phyloP scores from a whole-genome alignment of 2,329 filamentous ascomycete genomes.

The Curvularia sp. region DNA sequence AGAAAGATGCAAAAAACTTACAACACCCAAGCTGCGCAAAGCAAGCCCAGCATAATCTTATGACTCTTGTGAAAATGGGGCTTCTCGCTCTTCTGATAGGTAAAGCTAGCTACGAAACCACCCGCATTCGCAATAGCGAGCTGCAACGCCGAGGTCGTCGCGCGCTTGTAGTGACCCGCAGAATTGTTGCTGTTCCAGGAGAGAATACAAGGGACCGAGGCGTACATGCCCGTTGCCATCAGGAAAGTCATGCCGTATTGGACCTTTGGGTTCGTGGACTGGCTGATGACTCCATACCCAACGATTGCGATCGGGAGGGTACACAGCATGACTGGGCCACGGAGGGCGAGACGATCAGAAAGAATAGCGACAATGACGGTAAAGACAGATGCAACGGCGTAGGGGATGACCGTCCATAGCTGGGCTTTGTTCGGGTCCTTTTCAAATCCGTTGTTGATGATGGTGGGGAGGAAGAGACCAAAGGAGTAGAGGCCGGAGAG shows the following conservation, averaged over 20 bases:
- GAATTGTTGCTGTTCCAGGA: slow-evolving; percentile 74
- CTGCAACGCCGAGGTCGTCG: slow-evolving; percentile 70
- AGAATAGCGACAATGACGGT: slow-evolving; percentile 62
- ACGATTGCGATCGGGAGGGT: slow-evolving; percentile 69
- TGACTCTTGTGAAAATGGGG: slow-evolving; percentile 67
- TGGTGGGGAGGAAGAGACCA: slow-evolving; percentile 71
- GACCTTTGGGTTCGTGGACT: slow-evolving; percentile 59
- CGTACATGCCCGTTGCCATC: slow-evolving; percentile 71
- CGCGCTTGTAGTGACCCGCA: slow-evolving; percentile 73
- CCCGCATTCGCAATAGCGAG: slow-evolving; percentile 71
- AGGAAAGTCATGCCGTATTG: slow-evolving; percentile 73
- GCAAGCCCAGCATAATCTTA: slow-evolving; percentile 65
- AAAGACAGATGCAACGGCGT: slow-evolving; percentile 65
- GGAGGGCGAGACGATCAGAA: slow-evolving; percentile 66
- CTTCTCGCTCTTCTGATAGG: slow-evolving; percentile 64
- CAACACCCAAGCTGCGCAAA: slow-evolving; percentile 70
- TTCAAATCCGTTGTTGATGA: slow-evolving; percentile 65
- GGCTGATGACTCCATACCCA: slow-evolving; percentile 70
- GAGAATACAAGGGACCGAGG: slow-evolving; percentile 67
- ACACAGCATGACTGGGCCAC: slow-evolving; percentile 68
- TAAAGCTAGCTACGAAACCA: slow-evolving; percentile 71
- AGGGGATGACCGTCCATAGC: slow-evolving; percentile 70
- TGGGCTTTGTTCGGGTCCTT: slow-evolving; percentile 65
- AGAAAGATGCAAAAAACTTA: slow-evolving; percentile 55
- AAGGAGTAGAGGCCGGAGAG: slow-evolving; percentile 68